Base-by-base conservation (phyloP, 1,284 basidiomycete genomes). In the Apiotrichum laibachii region DNA sequence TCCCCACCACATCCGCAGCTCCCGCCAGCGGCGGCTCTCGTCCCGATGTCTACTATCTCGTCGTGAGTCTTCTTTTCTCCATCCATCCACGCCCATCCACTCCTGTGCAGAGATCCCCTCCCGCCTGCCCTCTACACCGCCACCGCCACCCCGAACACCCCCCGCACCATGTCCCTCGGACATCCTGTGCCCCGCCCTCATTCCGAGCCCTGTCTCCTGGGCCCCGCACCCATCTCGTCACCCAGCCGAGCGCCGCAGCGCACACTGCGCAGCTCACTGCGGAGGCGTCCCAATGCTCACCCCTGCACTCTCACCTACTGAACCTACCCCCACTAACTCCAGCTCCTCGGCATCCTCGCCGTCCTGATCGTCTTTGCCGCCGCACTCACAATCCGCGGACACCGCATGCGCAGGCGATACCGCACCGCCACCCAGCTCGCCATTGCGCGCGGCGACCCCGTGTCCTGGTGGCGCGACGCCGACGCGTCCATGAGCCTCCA, bases 321-420 rank as follows among this genome's bases (percentile, higher is more conserved):
- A 31, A 4, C 26, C 3, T 7, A 31, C n/a, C n/a, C n/a, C n/a
- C n/a, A 31, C 26, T 31, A 31, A 15, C 46, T 42, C 13, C 61
- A 76, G 73, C 72, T 76, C 46, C 69, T 76, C n/a, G 73, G 69
- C 26, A 69, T 74, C 15, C 61, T 76, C 15, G 65, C 73, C 37
- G 58, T 71, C 31, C 62, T 76, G 18, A 59, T 74, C 39, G 35
- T 60, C 15, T 53, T 73, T 19, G 73, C 72, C 4, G 67, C 61
- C 9, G 66, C 65, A 34, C 53, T 76, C 13, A 68, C 69, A 13
- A 55, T 63, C 21, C 63, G 72, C 34, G 65, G 67, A 4, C 67
- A 70, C 50, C 63, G 70, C 31, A 61, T 72, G 42, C 62, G 73
- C 26, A 55, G 72, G 19, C 67, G 69, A 35, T 74, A 73, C 57